These are phyloP conservation scores for Saccharum hybrid DNA, from an alignment of 202 grass and related monocot genomes.

Conservation along the genomic window DNA sequence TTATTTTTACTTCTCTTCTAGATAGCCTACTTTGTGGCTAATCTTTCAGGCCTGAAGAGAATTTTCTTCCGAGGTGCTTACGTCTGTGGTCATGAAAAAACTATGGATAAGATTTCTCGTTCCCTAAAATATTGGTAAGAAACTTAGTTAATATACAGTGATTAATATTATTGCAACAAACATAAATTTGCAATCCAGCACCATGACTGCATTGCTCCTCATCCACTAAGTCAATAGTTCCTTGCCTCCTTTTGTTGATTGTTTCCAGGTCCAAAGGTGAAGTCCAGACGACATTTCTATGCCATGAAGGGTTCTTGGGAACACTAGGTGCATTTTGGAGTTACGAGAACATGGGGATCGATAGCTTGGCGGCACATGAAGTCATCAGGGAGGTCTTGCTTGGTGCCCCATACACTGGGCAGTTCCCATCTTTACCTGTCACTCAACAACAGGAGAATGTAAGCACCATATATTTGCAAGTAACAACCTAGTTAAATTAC, in stretches of 20 bases:
- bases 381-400: slow-evolving; percentile 93
- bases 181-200: slow-evolving; percentile 7
- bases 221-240: slow-evolving; percentile 30
- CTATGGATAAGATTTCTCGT: slow-evolving; percentile 97
- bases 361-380: slow-evolving; percentile 79
- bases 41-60: slow-evolving; percentile 89
- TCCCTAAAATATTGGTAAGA: slow-evolving; percentile 94
- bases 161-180: neutral
- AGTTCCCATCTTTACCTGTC: slow-evolving; percentile 67
- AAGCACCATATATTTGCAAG: slow-evolving; percentile 33
- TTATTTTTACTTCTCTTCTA: slow-evolving; percentile 50
- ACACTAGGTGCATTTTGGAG: slow-evolving; percentile 99
- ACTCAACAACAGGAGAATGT: slow-evolving; percentile 53
- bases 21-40: slow-evolving; percentile 98
- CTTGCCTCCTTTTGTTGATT: slow-evolving; percentile 11
- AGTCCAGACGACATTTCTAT: slow-evolving; percentile 94
- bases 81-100: slow-evolving; percentile 88
- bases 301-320: slow-evolving; percentile 96
- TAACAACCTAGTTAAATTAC: slow-evolving; percentile 29
- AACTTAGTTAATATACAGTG: slow-evolving; percentile 9
- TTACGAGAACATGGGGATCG: slow-evolving; percentile 98
- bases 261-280: slow-evolving; percentile 92
- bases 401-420: slow-evolving; percentile 81
- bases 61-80: slow-evolving; percentile 98
- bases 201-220: neutral